Conservation (phyloP, 2,329 filamentous ascomycete species). For the Colletotrichum caudatum region DNA sequence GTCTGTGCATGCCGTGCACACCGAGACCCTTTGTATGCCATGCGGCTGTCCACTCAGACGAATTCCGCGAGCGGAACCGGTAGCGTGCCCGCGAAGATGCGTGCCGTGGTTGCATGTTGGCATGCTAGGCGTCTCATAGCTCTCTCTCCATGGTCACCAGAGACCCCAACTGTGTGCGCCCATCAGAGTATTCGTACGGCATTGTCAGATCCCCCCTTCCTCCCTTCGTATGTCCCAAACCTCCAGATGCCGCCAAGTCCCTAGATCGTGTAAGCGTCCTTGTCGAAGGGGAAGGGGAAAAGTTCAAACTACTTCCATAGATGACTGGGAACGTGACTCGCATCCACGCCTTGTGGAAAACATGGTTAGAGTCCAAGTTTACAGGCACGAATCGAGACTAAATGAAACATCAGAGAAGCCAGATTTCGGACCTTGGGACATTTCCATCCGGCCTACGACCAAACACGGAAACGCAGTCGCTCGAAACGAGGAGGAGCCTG, state of each 20-base stretch:
- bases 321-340: constrained; percentile 35
- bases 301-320: constrained; percentile 33
- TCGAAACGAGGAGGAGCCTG: background rate
- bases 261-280: constrained; percentile 7
- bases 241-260: constrained; percentile 12
- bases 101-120: background rate
- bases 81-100: background rate
- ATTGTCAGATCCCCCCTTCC: background rate
- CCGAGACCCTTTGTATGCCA: constrained; percentile 26
- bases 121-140: background rate
- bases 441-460: background rate
- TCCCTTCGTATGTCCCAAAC: background rate
- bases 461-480: background rate
- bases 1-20: constrained; percentile 34
- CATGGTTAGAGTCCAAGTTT: constrained; percentile 5
- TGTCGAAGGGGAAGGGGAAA: constrained; percentile 3
- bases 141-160: background rate
- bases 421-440: background rate
- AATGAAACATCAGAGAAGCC: background rate
- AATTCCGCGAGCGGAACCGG: constrained; percentile 1
- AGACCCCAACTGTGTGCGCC: background rate
- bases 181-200: background rate
- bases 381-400: background rate
- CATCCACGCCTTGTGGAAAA: constrained; percentile 10
- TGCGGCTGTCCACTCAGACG: constrained; percentile 6